Percentiles rank a stretch among this genome's conserved stretches.
phyloP scores from a whole-genome alignment of 495 filamentous ascomycete species.

The Penicillium mononematosum region DNA sequence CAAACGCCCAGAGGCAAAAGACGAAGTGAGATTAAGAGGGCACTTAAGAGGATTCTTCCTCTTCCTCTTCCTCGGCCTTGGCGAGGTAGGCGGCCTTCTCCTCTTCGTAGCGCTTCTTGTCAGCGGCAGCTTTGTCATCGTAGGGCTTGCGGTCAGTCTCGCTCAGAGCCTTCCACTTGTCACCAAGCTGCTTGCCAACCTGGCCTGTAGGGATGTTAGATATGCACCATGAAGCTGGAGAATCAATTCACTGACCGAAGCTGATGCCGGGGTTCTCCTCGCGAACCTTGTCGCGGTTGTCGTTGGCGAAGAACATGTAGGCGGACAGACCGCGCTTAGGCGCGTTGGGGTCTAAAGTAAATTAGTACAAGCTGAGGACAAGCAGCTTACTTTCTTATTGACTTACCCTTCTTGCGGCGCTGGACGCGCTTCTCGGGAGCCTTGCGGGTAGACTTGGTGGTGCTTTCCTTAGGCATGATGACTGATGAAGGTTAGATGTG shows the following conservation, averaged over 20 bases:
- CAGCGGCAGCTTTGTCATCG: conserved; percentile 88
- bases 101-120: conserved; percentile 98
- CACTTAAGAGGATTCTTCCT: conserved; percentile 54
- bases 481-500: conserved; percentile 16
- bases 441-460: conserved; percentile 56
- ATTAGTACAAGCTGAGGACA: conserved; percentile 10
- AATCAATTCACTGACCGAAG: conserved; percentile 65
- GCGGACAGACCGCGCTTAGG: conserved; percentile 99
- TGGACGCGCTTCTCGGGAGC: conserved; percentile 51
- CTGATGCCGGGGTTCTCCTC: conserved; percentile 97
- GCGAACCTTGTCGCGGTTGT: conserved; percentile 95
- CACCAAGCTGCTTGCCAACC: conserved; percentile 95
- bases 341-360: conserved; percentile 83
- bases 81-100: conserved; percentile 87
- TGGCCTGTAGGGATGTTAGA: conserved; percentile 60
- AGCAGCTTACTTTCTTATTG: conserved; percentile 7
- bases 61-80: conserved; percentile 49
- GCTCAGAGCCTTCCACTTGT: conserved; percentile 94
- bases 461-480: conserved; percentile 76
- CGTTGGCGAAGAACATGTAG: conserved; percentile 99
- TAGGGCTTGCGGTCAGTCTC: conserved; percentile 89
- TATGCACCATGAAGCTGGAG: conserved; percentile 2
- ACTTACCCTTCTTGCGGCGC: conserved; percentile 85
- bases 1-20: conserved; percentile 40
- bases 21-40: conserved; percentile 19